phyloP scores from a whole-genome alignment of 108 stramenopile genomes.

The Cyclotella choctawhatcheeana region DNA sequence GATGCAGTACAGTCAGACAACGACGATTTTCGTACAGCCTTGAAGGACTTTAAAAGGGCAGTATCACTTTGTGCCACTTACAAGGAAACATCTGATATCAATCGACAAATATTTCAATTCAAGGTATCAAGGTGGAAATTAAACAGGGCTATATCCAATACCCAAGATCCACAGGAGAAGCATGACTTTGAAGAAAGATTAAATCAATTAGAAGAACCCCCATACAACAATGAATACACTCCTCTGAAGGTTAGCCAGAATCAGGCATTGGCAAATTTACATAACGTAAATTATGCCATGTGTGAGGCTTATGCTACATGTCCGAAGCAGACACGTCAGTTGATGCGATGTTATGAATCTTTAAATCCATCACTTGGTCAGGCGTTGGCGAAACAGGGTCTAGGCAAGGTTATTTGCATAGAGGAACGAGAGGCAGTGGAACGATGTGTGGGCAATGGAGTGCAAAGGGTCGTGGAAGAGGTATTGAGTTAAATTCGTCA shows the following conservation, averaged over 20 bases:
- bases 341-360: constrained; percentile 29
- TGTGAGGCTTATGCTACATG: constrained; percentile 27
- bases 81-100: constrained; percentile 10
- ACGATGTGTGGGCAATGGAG: constrained; percentile 37
- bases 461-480: constrained; percentile 35
- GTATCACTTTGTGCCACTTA: constrained; percentile 26
- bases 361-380: constrained; percentile 10
- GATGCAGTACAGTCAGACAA: neutral
- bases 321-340: constrained; percentile 20
- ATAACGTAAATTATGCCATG: constrained; percentile 26
- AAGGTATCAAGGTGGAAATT: neutral
- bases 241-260: constrained; percentile 25
- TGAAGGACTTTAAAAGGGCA: constrained; percentile 23
- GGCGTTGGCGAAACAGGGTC: constrained; percentile 19
- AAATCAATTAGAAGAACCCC: constrained; percentile 1
- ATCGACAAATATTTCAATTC: constrained; percentile 2
- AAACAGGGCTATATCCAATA: neutral
- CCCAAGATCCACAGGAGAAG: neutral
- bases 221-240: constrained; percentile 33
- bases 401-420: constrained; percentile 28
- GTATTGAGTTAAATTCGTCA: constrained; percentile 31
- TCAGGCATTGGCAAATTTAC: constrained; percentile 17
- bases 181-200: neutral
- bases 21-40: constrained; percentile 2
- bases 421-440: constrained; percentile 44